Percentiles rank a stretch among this genome's conserved stretches.
Evolutionary conservation across 495 filamentous ascomycete genomes (phyloP).

Genomic region (Hypomontagnella submonticulosa): DNA sequence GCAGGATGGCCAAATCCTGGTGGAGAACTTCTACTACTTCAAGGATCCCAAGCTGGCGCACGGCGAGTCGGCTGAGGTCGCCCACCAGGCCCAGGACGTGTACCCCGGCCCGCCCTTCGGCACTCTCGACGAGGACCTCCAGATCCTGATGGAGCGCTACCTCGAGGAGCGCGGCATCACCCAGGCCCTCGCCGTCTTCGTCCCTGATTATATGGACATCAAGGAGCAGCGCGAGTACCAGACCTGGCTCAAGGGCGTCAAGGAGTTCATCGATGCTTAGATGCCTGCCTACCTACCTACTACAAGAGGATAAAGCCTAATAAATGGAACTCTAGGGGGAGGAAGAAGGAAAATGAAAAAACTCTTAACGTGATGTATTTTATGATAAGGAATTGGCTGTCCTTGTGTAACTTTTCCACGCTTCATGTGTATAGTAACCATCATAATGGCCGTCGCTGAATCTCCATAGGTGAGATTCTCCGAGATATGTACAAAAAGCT

Average conservation of each 20-base stretch:
- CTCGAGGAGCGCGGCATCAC: conserved; percentile 95
- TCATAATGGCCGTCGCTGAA: conserved; percentile 14
- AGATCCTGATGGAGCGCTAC: conserved; percentile 90
- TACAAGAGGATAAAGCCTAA: background rate
- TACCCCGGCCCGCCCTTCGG: conserved; percentile 94
- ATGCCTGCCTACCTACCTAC: conserved; percentile 54
- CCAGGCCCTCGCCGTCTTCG: conserved; percentile 84
- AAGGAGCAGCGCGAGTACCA: conserved; percentile 99
- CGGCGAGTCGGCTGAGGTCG: conserved; percentile 56
- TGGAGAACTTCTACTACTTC: conserved; percentile 94
- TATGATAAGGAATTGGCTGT: conserved; percentile 26
- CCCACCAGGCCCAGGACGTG: conserved; percentile 69
- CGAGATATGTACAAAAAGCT: too few relatives aligned
- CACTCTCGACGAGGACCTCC: conserved; percentile 95
- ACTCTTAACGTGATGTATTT: conserved; percentile 13
- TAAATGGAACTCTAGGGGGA: background rate
- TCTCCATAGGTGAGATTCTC: background rate
- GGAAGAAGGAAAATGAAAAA: background rate
- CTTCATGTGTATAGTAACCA: conserved; percentile 27
- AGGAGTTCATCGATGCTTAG: conserved; percentile 78
- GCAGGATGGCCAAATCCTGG: conserved; percentile 85
- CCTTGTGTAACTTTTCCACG: conserved; percentile 36
- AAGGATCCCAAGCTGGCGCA: conserved; percentile 75
- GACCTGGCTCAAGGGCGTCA: conserved; percentile 86
- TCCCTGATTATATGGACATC: conserved; percentile 95